Conservation (phyloP, 192 early-diverging fungal species). For the Gryganskiella cystojenkinii region DNA sequence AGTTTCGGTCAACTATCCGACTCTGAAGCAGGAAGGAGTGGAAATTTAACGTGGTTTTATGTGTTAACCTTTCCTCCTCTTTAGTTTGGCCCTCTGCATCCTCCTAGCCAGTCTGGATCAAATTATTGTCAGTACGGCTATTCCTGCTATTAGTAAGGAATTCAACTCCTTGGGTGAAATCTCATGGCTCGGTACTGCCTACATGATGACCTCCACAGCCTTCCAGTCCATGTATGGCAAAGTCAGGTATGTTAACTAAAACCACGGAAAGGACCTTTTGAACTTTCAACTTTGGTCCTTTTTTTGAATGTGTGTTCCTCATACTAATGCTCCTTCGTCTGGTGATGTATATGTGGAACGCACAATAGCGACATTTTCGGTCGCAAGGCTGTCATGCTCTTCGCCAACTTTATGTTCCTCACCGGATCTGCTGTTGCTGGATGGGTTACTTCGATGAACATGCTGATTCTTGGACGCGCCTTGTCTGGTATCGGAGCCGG, state of each 20-base stretch:
- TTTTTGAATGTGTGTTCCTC: not conserved
- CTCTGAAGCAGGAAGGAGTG: too few relatives aligned
- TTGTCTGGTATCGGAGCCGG: conserved; percentile 70
- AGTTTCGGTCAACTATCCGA: too few relatives aligned
- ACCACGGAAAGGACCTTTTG: conserved; percentile 34
- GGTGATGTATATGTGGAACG: too few relatives aligned
- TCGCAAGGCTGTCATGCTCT: conserved; percentile 65
- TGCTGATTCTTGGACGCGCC: conserved; percentile 73
- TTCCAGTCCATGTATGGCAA: conserved; percentile 75
- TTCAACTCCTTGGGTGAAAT: conserved; percentile 66
- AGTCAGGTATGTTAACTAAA: too few relatives aligned
- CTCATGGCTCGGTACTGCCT: conserved; percentile 86
- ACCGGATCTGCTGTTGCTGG: conserved; percentile 64
- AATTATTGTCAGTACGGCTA: conserved; percentile 65
- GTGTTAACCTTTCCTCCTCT: too few relatives aligned
- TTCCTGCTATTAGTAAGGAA: conserved; percentile 61
- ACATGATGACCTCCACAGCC: conserved; percentile 79
- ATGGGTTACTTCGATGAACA: conserved; percentile 67
- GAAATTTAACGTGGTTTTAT: too few relatives aligned
- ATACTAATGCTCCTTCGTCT: too few relatives aligned
- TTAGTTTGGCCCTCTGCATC: conserved; percentile 36
- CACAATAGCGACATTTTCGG: conserved; percentile 77
- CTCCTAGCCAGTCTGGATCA: conserved; percentile 61
- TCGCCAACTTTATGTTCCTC: conserved; percentile 65
- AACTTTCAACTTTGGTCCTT: not conserved